Evolutionary conservation across 164 flowering plant genomes (phyloP), one percentile per base, ranked within the genome.

Genomic region (Liquidambar formosana): DNA sequence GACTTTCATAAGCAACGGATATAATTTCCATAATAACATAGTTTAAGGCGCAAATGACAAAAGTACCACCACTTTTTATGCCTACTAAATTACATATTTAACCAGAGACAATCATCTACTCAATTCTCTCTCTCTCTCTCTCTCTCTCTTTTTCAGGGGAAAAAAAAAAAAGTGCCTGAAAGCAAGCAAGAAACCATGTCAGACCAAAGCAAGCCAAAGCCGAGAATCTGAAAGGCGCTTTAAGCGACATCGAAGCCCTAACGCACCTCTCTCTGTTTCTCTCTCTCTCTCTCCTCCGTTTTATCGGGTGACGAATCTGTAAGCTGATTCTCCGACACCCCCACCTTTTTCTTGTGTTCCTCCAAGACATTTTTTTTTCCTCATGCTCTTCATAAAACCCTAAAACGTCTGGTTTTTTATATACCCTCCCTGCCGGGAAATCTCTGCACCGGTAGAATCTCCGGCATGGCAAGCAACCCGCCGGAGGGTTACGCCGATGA

Each of bases 401-500:
- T 12, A 49, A 16, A 13, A 16, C n/a, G 18, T 15, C n/a, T n/a
- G 18, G 5, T n/a, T 19, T 53, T 25, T 8, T 10, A 9, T 12
- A 33, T 22, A 8, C 12, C n/a, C 45, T 61, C 19, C n/a, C 28
- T 18, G 44, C 33, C 21, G 62, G 62, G 49, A 49, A 8, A 8
- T n/a, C 9, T 64, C 6, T 18, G 13, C 10, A 9, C 51, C 19
- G 14, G 41, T 27, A 14, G 14, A 21, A 14, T 68, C 51, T 19
- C 28, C 38, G 46, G 45, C 61, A 70, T 70, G 73, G 52, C 67
- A 28, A 70, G 16, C 62, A 26, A 70, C 57, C 60, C 67, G 62
- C 58, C 79, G 43, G 79, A 72, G 2, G 65, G 67, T 12, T 69
- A 60, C 66, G 66, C 72, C 52, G 79, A 75, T 56, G 82, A 79